Evolutionary conservation across 2,329 filamentous ascomycete genomes (phyloP).

Genomic region (Emergomyces pasteurianus): DNA sequence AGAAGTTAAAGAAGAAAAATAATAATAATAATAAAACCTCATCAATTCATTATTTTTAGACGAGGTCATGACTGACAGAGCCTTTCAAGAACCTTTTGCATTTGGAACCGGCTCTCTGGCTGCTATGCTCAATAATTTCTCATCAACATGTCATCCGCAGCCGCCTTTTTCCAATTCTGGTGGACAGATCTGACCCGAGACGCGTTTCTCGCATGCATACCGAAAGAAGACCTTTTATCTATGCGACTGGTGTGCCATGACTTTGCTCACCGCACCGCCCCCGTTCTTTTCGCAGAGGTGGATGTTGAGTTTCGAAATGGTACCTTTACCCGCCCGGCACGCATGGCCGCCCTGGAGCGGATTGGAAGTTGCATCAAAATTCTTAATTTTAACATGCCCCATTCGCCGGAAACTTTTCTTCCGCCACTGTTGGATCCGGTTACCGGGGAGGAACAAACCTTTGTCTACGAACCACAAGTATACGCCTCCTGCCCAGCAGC

Average conservation of each 20-base stretch:
- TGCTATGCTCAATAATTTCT: not conserved
- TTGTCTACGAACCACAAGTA: slow-evolving; percentile 68
- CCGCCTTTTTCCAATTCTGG: slow-evolving; percentile 25
- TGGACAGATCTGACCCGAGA: slow-evolving; percentile 23
- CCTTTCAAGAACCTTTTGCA: not conserved
- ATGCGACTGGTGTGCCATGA: slow-evolving; percentile 27
- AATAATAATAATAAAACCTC: not conserved
- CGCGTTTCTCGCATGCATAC: slow-evolving; percentile 20
- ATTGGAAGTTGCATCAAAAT: slow-evolving; percentile 70
- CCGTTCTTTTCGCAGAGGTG: slow-evolving; percentile 32
- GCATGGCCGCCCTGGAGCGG: slow-evolving; percentile 61
- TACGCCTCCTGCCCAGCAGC: slow-evolving; percentile 46
- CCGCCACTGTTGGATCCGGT: slow-evolving; percentile 70
- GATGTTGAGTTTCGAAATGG: slow-evolving; percentile 42
- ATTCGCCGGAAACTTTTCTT: slow-evolving; percentile 66
- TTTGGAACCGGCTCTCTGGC: slow-evolving; percentile 1
- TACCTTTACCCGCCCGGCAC: slow-evolving; percentile 62
- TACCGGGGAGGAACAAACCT: slow-evolving; percentile 65
- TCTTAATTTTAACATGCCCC: slow-evolving; percentile 64
- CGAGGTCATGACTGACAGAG: slow-evolving; percentile 3
- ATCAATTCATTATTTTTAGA: not conserved
- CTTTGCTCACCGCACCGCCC: slow-evolving; percentile 22
- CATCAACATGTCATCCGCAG: slow-evolving; percentile 9
- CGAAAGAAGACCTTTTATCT: slow-evolving; percentile 21
- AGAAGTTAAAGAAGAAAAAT: not conserved